phyloP scores from a whole-genome alignment of 805 yeast genomes.

The Saccharomycopsis fermentans region DNA sequence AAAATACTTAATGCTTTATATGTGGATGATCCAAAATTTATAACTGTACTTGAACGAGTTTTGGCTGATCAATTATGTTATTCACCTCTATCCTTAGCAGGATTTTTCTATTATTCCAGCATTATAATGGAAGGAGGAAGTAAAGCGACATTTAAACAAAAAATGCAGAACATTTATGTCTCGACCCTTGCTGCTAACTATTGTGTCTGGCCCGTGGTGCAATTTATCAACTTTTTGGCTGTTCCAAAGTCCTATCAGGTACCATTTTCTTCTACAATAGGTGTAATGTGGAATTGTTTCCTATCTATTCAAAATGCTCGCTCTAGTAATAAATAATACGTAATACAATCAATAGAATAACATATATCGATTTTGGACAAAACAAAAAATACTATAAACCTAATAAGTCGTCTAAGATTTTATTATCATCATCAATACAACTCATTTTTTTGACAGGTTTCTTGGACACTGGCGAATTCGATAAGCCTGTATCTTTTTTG shows the following conservation, averaged over 20 bases:
- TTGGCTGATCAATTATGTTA: conserved; percentile 82
- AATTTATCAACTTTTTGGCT: conserved; percentile 59
- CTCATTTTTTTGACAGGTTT: not conserved
- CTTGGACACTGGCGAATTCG: not conserved
- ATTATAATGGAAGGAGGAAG: conserved; percentile 70
- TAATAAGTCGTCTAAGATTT: conserved; percentile 20
- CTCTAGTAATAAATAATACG: conserved; percentile 20
- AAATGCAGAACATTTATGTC: conserved; percentile 56
- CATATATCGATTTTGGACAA: not conserved
- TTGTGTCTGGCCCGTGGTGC: conserved; percentile 77
- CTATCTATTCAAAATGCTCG: conserved; percentile 66
- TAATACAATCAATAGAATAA: not conserved
- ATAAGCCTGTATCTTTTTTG: not conserved
- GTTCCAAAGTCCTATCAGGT: conserved; percentile 73
- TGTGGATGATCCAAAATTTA: conserved; percentile 70
- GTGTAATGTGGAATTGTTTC: conserved; percentile 92
- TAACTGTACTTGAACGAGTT: conserved; percentile 78
- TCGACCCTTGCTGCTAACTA: conserved; percentile 59
- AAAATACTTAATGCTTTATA: conserved; percentile 66
- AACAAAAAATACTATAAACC: conserved; percentile 3
- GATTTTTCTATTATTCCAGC: conserved; percentile 78
- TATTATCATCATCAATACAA: conserved; percentile 3
- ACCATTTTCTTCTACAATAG: conserved; percentile 79
- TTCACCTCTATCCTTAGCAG: conserved; percentile 75
- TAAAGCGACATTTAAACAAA: conserved; percentile 48